These are phyloP conservation scores for Eremothecium cymbalariae DNA, from an alignment of 1,139 yeast species.

Conservation along the genomic window DNA sequence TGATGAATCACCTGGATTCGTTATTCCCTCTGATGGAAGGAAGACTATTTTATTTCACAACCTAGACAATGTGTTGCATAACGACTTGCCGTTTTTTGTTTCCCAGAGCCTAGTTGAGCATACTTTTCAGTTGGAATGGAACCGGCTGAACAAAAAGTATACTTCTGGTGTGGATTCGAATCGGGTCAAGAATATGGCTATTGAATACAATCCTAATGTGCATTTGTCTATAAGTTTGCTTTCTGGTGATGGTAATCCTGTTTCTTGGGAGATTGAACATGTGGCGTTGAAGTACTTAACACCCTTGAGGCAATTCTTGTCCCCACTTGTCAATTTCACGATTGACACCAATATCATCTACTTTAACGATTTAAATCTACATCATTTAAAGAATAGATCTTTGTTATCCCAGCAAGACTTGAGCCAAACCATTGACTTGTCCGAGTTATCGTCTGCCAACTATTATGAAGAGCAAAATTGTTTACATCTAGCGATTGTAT, in stretches of 20 bases:
- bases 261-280: conserved; percentile 49
- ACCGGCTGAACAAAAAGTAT: conserved; percentile 17
- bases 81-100: conserved; percentile 53
- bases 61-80: conserved; percentile 42
- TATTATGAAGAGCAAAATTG: conserved; percentile 23
- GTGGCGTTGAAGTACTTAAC: conserved; percentile 39
- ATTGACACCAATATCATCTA: conserved; percentile 74
- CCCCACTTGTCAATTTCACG: conserved; percentile 58
- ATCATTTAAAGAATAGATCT: conserved; percentile 38
- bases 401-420: conserved; percentile 30
- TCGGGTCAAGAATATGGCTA: conserved; percentile 30
- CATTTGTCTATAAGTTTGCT: conserved; percentile 61
- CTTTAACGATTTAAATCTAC: conserved; percentile 39
- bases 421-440: conserved; percentile 34
- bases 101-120: conserved; percentile 52
- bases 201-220: conserved; percentile 54
- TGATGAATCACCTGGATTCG: conserved; percentile 22
- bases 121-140: conserved; percentile 44
- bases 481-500: conserved; percentile 28
- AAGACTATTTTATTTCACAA: conserved; percentile 43
- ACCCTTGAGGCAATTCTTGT: conserved; percentile 40
- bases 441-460: conserved; percentile 32
- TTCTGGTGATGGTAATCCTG: conserved; percentile 45
- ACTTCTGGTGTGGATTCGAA: conserved; percentile 11
- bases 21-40: conserved; percentile 30